Percentiles rank a stretch among this genome's conserved stretches.
Evolutionary conservation across 78 protist genomes (phyloP).

Genomic region (Dictyostelium discoideum): dicty_2.7 NC_007088.5:2942501-2943000

Average conservation of each 20-base stretch:
- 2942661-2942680: not conserved
- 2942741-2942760: constrained; percentile 9
- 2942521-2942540: not conserved
- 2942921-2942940: not conserved
- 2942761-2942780: not conserved
- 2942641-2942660: not conserved
- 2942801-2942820: not conserved
- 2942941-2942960: not conserved
- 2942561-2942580: not conserved
- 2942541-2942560: constrained; percentile 1
- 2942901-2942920: not conserved
- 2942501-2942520: not conserved
- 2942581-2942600: not conserved
- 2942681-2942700: not conserved
- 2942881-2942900: constrained; percentile 1
- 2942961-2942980: not conserved
- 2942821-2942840: not conserved
- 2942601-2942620: constrained; percentile 44
- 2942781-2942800: not conserved
- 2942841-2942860: constrained; percentile 9
- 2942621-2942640: not conserved
- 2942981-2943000: not conserved
- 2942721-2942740: not conserved
- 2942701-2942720: not conserved
- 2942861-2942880: not conserved